These are phyloP conservation scores for Diversispora epigaea DNA, from an alignment of 192 early-diverging fungal genomes.

Conservation along the genomic window DNA sequence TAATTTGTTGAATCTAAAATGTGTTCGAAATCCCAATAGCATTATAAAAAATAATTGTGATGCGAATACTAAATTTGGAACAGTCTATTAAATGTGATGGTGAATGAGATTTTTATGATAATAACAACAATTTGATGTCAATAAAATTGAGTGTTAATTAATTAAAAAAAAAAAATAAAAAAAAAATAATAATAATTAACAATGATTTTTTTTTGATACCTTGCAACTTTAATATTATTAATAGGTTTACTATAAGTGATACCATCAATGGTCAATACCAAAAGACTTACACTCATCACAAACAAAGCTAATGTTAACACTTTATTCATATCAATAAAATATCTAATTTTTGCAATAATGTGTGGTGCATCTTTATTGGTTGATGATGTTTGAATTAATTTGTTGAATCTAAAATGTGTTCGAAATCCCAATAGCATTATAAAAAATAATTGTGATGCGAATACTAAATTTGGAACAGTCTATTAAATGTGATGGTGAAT, in stretches of 20 bases:
- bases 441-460: conserved; percentile 24
- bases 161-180: background rate
- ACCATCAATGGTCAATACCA: background rate
- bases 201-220: background rate
- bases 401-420: conserved; percentile 34
- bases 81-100: background rate
- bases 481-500: background rate
- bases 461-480: conserved; percentile 34
- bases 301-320: background rate
- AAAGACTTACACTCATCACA: background rate
- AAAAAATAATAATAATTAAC: background rate
- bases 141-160: background rate
- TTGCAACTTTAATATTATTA: background rate
- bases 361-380: background rate
- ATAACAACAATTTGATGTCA: background rate
- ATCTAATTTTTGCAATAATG: conserved; percentile 16
- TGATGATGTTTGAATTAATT: conserved; percentile 20
- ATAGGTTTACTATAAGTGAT: background rate
- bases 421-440: conserved; percentile 28
- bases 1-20: conserved; percentile 33
- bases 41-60: conserved; percentile 18
- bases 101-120: background rate
- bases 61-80: conserved; percentile 36
- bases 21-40: conserved; percentile 32
- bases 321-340: conserved; percentile 30